phyloP scores from a whole-genome alignment of 2,329 filamentous ascomycete species.

The Colletotrichum sp. region DNA sequence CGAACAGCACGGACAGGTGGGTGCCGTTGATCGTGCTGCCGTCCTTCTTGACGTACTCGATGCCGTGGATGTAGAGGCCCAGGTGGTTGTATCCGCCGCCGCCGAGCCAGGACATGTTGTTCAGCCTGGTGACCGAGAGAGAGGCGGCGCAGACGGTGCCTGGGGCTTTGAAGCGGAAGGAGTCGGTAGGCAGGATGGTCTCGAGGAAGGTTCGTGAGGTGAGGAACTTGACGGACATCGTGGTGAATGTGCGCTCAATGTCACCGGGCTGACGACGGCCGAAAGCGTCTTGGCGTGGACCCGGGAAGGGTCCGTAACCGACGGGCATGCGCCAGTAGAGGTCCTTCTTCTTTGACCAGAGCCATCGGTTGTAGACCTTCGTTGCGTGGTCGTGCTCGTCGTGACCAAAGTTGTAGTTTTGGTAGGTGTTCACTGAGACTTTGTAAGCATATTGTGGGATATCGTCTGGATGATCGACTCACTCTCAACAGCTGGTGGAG shows the following conservation, averaged over 20 bases:
- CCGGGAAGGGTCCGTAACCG: conserved; percentile 51
- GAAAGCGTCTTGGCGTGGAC: conserved; percentile 28
- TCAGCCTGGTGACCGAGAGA: conserved; percentile 45
- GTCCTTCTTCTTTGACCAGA: conserved; percentile 40
- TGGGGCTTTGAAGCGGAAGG: conserved; percentile 45
- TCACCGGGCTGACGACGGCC: conserved; percentile 10
- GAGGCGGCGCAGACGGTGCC: conserved; percentile 50
- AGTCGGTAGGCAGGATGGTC: conserved; percentile 48
- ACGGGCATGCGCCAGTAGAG: conserved; percentile 49
- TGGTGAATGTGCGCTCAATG: conserved; percentile 42
- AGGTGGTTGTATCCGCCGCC: conserved; percentile 63
- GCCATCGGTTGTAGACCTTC: conserved; percentile 54
- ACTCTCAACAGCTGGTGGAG: conserved; percentile 1
- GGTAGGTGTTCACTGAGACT: conserved; percentile 41
- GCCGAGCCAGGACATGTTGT: conserved; percentile 64
- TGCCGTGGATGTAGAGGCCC: conserved; percentile 67
- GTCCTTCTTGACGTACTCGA: conserved; percentile 58
- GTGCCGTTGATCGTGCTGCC: conserved; percentile 54
- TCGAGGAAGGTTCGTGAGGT: conserved; percentile 53
- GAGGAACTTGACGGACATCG: conserved; percentile 54
- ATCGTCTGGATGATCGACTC: background rate
- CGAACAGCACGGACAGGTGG: conserved; percentile 63
- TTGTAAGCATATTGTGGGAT: background rate
- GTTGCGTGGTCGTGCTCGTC: conserved; percentile 62
- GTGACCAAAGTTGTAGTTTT: conserved; percentile 59